Percentiles rank a stretch among this genome's conserved stretches.
These are phyloP conservation scores for Mimosa pudica DNA, from an alignment of 306 rosid species.

Conservation along the genomic window DNA sequence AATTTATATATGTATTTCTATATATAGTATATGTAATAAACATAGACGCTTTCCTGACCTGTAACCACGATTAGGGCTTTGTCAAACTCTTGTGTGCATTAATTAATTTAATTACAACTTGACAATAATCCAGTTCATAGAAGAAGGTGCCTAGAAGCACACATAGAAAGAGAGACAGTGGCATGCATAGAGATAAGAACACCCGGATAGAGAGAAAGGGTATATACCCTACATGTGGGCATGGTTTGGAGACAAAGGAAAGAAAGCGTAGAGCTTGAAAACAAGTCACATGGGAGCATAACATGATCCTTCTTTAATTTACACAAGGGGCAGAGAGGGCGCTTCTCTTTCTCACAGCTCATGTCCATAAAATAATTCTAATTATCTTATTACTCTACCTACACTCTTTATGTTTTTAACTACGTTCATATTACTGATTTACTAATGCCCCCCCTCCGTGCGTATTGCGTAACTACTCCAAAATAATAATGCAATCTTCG, in stretches of 20 bases:
- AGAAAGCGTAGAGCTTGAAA: constrained; percentile 69
- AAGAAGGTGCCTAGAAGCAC: constrained; percentile 56
- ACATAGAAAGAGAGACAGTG: not conserved
- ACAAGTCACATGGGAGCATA: constrained; percentile 86
- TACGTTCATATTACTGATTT: constrained; percentile 15
- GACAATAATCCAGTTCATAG: constrained; percentile 32
- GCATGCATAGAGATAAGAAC: not conserved
- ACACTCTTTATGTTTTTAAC: constrained; percentile 7
- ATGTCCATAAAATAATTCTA: constrained; percentile 23
- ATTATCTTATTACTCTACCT: constrained; percentile 30
- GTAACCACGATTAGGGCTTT: constrained; percentile 51
- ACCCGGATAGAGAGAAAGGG: constrained; percentile 4
- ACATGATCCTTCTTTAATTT: constrained; percentile 42
- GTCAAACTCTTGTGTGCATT: constrained; percentile 33
- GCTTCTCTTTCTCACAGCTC: constrained; percentile 50
- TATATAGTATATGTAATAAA: not conserved
- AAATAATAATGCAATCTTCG: constrained; percentile 8
- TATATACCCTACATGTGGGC: constrained; percentile 87
- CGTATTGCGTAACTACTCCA: constrained; percentile 38
- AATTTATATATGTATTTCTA: not conserved
- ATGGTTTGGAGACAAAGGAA: constrained; percentile 77
- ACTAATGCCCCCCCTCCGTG: constrained; percentile 36
- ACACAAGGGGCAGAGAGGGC: constrained; percentile 8
- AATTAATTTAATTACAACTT: constrained; percentile 11
- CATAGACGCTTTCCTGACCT: not conserved